phyloP scores from a whole-genome alignment of 2,329 filamentous ascomycete species.

The Pestalotiopsis sp. region DNA sequence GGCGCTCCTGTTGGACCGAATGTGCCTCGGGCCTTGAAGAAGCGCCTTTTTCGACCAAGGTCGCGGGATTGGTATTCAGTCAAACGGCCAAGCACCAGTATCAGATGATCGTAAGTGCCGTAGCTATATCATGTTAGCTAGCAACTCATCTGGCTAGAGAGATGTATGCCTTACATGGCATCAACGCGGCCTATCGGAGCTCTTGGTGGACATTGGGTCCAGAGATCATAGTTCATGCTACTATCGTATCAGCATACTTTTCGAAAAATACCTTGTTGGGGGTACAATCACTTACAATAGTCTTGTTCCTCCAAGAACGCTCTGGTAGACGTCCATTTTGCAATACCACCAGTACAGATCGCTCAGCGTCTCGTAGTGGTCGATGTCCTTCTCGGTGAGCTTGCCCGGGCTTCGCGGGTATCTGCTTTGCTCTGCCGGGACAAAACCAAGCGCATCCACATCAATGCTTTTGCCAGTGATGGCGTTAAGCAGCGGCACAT shows the following conservation, averaged over 20 bases:
- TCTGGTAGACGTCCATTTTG: slow-evolving; percentile 93
- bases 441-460: slow-evolving; percentile 53
- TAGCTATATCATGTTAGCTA: slow-evolving; percentile 56
- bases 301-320: slow-evolving; percentile 81
- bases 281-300: slow-evolving; percentile 68
- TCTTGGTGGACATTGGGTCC: slow-evolving; percentile 86
- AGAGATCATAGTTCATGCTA: slow-evolving; percentile 78
- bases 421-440: slow-evolving; percentile 27
- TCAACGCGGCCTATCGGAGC: slow-evolving; percentile 76
- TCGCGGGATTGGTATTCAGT: slow-evolving; percentile 79
- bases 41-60: slow-evolving; percentile 73
- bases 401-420: slow-evolving; percentile 31
- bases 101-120: slow-evolving; percentile 85
- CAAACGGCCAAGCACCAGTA: slow-evolving; percentile 79
- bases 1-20: slow-evolving; percentile 50
- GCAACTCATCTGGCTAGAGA: no score
- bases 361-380: slow-evolving; percentile 76
- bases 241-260: slow-evolving; percentile 9
- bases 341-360: slow-evolving; percentile 96
- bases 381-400: slow-evolving; percentile 65
- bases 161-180: slow-evolving; percentile 57
- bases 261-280: not conserved
- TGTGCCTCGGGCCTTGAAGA: slow-evolving; percentile 58
- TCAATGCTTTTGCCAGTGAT: slow-evolving; percentile 53
- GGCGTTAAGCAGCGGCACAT: slow-evolving; percentile 41